Conservation (phyloP, 2,329 filamentous ascomycete genomes). For the Ophiostoma sp. region DNA sequence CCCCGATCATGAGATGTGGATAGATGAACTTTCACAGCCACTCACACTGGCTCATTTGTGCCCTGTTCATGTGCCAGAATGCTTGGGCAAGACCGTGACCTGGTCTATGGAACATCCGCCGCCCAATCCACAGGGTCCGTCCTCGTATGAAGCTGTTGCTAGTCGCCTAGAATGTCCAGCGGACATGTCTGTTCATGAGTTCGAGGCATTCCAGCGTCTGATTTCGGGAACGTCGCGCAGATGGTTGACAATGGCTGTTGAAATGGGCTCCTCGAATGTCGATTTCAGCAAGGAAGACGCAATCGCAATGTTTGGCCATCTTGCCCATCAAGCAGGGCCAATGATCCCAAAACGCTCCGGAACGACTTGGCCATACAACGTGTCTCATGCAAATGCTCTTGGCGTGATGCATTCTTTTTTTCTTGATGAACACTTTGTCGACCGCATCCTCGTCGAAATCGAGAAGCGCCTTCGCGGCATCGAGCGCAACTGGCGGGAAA, state of each 20-base stretch:
- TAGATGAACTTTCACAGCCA: constrained; percentile 33
- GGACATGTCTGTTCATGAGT: constrained; percentile 53
- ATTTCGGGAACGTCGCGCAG: constrained; percentile 48
- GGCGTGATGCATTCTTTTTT: constrained; percentile 52
- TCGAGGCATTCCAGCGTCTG: constrained; percentile 50
- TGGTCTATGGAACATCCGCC: constrained; percentile 35
- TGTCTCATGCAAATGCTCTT: constrained; percentile 35
- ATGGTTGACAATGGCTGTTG: constrained; percentile 47
- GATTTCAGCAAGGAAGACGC: constrained; percentile 61
- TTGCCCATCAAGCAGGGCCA: constrained; percentile 59
- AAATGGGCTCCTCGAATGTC: constrained; percentile 54
- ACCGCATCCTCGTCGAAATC: constrained; percentile 50
- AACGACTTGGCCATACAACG: neutral
- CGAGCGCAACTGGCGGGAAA: constrained; percentile 59
- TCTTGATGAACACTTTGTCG: constrained; percentile 48
- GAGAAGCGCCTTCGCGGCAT: constrained; percentile 46
- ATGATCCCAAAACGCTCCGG: too few relatives aligned
- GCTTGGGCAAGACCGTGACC: constrained; percentile 40
- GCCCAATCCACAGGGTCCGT: constrained; percentile 42
- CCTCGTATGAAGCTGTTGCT: constrained; percentile 57
- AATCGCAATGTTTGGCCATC: constrained; percentile 49
- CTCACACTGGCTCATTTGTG: constrained; percentile 51
- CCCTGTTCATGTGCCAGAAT: constrained; percentile 30
- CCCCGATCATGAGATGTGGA: constrained; percentile 41
- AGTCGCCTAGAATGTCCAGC: constrained; percentile 51